These are phyloP conservation scores for Eucalyptus curtisii DNA, from an alignment of 345 rosid species.

Conservation along the genomic window DNA sequence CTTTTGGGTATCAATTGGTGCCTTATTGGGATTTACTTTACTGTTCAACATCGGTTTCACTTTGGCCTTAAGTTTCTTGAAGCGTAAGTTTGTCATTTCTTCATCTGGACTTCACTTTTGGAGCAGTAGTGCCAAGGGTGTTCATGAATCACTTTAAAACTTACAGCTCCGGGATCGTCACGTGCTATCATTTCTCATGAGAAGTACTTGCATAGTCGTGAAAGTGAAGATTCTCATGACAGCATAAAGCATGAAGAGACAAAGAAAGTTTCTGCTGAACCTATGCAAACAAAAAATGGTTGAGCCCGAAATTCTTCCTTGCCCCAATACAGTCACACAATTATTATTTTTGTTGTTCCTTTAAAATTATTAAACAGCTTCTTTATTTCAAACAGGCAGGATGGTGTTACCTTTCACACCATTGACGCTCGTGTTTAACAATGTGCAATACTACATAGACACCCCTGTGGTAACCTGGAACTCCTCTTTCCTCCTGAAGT, in stretches of 20 bases:
- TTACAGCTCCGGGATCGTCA: slow-evolving; percentile 66
- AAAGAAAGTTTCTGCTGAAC: neutral
- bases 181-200: slow-evolving; percentile 57
- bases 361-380: neutral
- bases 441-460: slow-evolving; percentile 47
- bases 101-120: neutral
- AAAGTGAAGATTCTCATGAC: slow-evolving; percentile 12
- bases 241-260: neutral
- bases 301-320: neutral
- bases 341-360: neutral
- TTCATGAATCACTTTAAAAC: neutral
- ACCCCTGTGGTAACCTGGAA: slow-evolving; percentile 43
- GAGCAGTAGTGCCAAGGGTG: neutral
- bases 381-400: slow-evolving; percentile 23
- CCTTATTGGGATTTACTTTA: slow-evolving; percentile 42
- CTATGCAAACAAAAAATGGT: slow-evolving; percentile 10
- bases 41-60: slow-evolving; percentile 51
- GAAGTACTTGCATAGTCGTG: slow-evolving; percentile 31
- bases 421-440: slow-evolving; percentile 34
- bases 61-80: slow-evolving; percentile 55
- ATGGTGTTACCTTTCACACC: slow-evolving; percentile 62
- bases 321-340: neutral
- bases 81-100: slow-evolving; percentile 27
- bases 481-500: neutral
- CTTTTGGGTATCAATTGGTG: slow-evolving; percentile 62